A percentile compares a stretch with the other conserved stretches of the same genome.
phyloP scores from a whole-genome alignment of 2,329 filamentous ascomycete species.

The Xylaria sp. region DNA sequence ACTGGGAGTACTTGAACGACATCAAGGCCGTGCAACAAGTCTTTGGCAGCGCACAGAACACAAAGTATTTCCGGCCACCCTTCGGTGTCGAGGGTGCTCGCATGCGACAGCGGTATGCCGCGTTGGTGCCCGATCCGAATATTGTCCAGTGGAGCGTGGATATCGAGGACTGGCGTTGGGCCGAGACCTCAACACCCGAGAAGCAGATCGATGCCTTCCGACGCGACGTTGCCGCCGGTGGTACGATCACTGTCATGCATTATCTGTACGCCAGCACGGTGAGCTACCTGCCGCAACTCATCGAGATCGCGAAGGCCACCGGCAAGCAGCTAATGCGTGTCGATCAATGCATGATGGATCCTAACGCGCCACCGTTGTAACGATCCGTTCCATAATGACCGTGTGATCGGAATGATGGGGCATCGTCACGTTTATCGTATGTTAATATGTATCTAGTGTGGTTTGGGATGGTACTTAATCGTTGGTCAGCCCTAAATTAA shows the following conservation, averaged over 20 bases:
- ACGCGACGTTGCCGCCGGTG: slow-evolving; percentile 56
- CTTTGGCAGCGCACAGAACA: slow-evolving; percentile 32
- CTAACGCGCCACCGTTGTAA: slow-evolving; percentile 45
- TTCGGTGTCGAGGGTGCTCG: slow-evolving; percentile 64
- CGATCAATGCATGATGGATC: slow-evolving; percentile 61
- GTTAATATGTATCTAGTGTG: not conserved
- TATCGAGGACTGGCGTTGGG: slow-evolving; percentile 68
- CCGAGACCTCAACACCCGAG: slow-evolving; percentile 54
- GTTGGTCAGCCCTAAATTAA: not conserved
- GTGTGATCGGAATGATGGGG: not conserved
- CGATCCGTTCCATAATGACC: not conserved
- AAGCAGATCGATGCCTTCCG: slow-evolving; percentile 63
- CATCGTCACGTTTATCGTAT: not conserved
- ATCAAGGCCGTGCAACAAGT: slow-evolving; percentile 42
- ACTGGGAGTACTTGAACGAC: slow-evolving; percentile 58
- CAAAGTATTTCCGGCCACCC: slow-evolving; percentile 61
- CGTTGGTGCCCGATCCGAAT: slow-evolving; percentile 47
- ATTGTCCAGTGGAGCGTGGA: slow-evolving; percentile 66
- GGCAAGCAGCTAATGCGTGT: slow-evolving; percentile 62
- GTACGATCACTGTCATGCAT: slow-evolving; percentile 62
- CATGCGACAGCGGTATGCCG: slow-evolving; percentile 57
- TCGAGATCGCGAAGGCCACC: slow-evolving; percentile 56
- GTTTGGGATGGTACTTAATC: not conserved
- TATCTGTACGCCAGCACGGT: slow-evolving; percentile 62
- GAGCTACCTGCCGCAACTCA: slow-evolving; percentile 58